Evolutionary conservation across 202 grass and related monocot genomes (phyloP).

Genomic region (Zoysia matrella): DNA sequence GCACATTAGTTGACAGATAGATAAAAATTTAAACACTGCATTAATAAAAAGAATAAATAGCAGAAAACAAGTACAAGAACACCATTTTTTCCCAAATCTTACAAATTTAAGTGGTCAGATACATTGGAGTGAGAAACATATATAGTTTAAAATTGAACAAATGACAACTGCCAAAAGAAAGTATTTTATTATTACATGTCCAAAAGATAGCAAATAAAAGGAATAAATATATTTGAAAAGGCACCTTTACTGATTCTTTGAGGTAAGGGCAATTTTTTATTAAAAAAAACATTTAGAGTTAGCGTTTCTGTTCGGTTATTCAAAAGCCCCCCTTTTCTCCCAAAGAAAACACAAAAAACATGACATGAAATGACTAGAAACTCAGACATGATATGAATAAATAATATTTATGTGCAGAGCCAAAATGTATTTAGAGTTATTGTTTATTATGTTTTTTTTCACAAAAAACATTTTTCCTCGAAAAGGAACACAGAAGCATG

Average conservation of each 20-base stretch:
- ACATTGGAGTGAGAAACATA: constrained; percentile 14
- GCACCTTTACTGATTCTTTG: no score
- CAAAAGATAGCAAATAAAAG: constrained; percentile 9
- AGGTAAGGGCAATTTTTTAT: no score
- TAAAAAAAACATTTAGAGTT: no score
- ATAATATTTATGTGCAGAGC: neutral
- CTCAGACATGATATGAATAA: neutral
- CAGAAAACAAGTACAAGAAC: neutral
- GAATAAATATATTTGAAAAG: neutral
- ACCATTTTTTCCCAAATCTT: neutral
- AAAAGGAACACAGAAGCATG: neutral
- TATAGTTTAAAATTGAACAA: constrained; percentile 10
- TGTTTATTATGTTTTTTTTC: neutral
- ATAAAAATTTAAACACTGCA: no score
- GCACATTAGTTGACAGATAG: neutral
- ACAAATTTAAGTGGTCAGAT: neutral
- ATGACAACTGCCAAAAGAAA: neutral
- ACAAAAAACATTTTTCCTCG: neutral
- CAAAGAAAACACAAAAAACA: neutral
- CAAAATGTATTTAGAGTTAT: neutral
- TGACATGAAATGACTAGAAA: constrained; percentile 16
- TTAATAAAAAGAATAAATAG: neutral
- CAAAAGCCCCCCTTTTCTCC: neutral
- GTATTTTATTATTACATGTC: neutral
- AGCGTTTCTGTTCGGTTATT: no score